Conservation (phyloP, 441 rosid species). For the Euphorbia corollata region DNA sequence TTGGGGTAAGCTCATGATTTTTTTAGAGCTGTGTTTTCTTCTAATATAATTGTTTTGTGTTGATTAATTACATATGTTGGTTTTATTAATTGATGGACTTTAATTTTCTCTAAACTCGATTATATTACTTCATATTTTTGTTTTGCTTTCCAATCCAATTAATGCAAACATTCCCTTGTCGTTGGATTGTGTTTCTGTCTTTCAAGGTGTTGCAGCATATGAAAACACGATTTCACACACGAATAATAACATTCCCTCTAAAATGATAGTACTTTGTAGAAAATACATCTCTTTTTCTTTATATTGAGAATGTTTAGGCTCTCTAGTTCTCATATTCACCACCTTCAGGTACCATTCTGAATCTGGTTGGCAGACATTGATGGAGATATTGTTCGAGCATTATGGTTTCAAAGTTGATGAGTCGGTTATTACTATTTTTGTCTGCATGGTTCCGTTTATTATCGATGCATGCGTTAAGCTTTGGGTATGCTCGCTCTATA, state of each 20-base stretch:
- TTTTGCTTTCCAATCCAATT: background rate
- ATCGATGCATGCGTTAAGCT: constrained; percentile 76
- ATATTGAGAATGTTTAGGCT: background rate
- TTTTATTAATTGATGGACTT: constrained; percentile 5
- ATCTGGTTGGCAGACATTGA: constrained; percentile 77
- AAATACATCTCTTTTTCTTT: background rate
- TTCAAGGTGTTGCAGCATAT: no score
- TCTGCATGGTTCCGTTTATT: constrained; percentile 64
- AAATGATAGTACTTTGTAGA: no score
- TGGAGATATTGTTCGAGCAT: constrained; percentile 69
- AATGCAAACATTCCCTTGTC: background rate
- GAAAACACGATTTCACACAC: no score
- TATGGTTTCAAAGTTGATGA: constrained; percentile 73
- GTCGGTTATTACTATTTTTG: constrained; percentile 53
- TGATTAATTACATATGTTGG: background rate
- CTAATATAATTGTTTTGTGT: background rate
- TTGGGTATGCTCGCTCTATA: constrained; percentile 56
- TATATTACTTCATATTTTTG: background rate
- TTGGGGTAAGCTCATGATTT: no score
- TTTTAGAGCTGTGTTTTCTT: no score
- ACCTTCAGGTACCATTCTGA: constrained; percentile 81
- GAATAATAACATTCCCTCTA: no score
- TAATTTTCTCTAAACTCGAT: no score
- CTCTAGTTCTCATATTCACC: background rate
- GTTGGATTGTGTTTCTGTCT: background rate